Evolutionary conservation across 108 stramenopile species (phyloP).

Genomic region (Fragilariopsis cylindrus): DNA sequence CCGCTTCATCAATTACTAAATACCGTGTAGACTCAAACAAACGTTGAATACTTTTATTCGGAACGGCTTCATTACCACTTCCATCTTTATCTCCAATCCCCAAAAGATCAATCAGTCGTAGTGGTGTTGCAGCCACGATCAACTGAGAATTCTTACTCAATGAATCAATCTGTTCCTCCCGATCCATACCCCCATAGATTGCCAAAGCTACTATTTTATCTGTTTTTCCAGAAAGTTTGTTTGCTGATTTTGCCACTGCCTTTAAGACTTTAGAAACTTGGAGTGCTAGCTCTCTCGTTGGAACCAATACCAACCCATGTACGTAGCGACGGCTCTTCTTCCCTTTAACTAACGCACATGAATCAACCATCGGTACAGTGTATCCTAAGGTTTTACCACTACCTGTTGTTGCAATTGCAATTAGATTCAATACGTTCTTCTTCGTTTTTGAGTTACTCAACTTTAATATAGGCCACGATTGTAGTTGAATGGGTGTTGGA

Average conservation of each 20-base stretch:
- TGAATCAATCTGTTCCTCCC: slow-evolving; percentile 41
- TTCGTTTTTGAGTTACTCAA: not conserved
- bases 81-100: slow-evolving; percentile 5
- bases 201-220: slow-evolving; percentile 52
- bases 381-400: slow-evolving; percentile 74
- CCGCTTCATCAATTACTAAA: slow-evolving; percentile 77
- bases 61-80: not conserved
- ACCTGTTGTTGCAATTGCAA: slow-evolving; percentile 74
- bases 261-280: slow-evolving; percentile 64
- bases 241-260: slow-evolving; percentile 71
- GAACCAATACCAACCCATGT: slow-evolving; percentile 58
- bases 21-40: slow-evolving; percentile 19
- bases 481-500: slow-evolving; percentile 10
- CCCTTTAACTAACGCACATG: slow-evolving; percentile 29
- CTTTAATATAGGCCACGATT: slow-evolving; percentile 14
- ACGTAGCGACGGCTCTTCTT: slow-evolving; percentile 7
- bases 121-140: slow-evolving; percentile 72
- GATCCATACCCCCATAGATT: slow-evolving; percentile 66
- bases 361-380: slow-evolving; percentile 38
- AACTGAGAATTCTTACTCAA: slow-evolving; percentile 24
- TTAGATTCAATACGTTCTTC: slow-evolving; percentile 35
- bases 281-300: slow-evolving; percentile 75
- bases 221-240: slow-evolving; percentile 46
- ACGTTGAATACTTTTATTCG: slow-evolving; percentile 5
- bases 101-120: slow-evolving; percentile 68